A percentile compares a stretch with the other conserved stretches of the same genome.
Evolutionary conservation across 345 rosid species (phyloP).

Genomic region (Eucalyptus pauciflora): DNA sequence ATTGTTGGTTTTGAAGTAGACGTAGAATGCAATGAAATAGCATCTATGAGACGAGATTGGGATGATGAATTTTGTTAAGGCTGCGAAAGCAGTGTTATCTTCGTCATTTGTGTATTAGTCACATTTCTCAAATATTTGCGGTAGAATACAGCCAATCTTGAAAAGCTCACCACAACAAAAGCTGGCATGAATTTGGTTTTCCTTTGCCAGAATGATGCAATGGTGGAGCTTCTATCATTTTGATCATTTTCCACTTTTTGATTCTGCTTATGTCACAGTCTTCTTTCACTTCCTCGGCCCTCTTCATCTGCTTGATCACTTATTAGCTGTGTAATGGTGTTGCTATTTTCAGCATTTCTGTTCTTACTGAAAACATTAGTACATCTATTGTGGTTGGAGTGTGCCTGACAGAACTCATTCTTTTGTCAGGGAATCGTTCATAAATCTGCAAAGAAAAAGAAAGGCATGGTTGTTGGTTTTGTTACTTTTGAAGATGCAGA

Average conservation of each 20-base stretch:
- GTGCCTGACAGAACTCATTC: not conserved
- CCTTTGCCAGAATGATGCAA: not conserved
- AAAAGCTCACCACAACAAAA: not conserved
- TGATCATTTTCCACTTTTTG: not conserved
- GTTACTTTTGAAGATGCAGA: constrained; percentile 63
- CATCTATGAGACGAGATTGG: not conserved
- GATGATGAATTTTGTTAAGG: not conserved
- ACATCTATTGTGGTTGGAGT: not conserved
- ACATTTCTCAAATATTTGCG: not conserved
- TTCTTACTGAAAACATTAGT: not conserved
- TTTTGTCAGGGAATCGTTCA: constrained; percentile 40
- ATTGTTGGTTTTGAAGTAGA: not conserved
- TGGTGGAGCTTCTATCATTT: not conserved
- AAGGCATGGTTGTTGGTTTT: constrained; percentile 79
- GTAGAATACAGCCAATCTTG: not conserved
- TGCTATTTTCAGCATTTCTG: not conserved
- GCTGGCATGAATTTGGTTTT: not conserved
- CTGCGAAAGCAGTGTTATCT: not conserved
- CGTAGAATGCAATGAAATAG: not conserved
- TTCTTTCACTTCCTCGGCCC: not conserved
- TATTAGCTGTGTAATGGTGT: not conserved
- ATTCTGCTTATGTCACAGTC: not conserved
- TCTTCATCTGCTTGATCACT: not conserved
- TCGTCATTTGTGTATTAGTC: not conserved
- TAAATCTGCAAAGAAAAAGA: constrained; percentile 67